phyloP scores from a whole-genome alignment of 106 monocot species.

The Acorus calamus region DNA sequence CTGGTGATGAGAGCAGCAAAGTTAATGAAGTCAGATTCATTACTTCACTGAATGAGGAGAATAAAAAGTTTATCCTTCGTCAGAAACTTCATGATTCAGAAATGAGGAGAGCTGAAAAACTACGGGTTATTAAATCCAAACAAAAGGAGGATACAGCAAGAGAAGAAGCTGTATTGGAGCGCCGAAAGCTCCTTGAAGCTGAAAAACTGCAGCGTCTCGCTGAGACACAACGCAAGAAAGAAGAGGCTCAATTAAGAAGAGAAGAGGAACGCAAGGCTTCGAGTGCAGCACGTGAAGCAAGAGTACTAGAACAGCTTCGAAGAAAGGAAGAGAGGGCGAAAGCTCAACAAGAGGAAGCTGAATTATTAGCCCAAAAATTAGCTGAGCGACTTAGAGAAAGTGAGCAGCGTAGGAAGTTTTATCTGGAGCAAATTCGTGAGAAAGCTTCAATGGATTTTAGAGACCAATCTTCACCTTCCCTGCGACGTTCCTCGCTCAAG shows the following conservation, averaged over 20 bases:
- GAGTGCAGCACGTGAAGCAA: conserved; percentile 92
- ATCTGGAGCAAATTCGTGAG: conserved; percentile 96
- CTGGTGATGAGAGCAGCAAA: conserved; percentile 98
- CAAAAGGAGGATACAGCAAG: conserved; percentile 88
- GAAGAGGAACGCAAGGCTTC: conserved; percentile 97
- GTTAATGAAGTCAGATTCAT: conserved; percentile 98
- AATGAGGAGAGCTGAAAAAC: conserved; percentile 86
- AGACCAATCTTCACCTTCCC: conserved; percentile 77
- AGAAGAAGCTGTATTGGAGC: conserved; percentile 92
- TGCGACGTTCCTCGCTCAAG: conserved; percentile 66
- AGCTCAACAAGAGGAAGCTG: conserved; percentile 94
- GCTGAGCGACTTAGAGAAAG: conserved; percentile 93
- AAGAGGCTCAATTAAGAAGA: conserved; percentile 88
- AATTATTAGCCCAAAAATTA: conserved; percentile 80
- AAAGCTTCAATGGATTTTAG: conserved; percentile 94
- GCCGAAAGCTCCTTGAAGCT: conserved; percentile 94
- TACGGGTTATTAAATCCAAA: conserved; percentile 78
- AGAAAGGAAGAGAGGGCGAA: conserved; percentile 82
- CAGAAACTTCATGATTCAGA: conserved; percentile 94
- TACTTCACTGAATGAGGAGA: conserved; percentile 95
- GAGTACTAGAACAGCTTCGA: conserved; percentile 69
- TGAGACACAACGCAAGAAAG: conserved; percentile 85
- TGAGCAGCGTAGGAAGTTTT: conserved; percentile 87
- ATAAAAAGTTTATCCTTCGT: conserved; percentile 80
- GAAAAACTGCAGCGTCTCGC: conserved; percentile 92